Evolutionary conservation across 176 grass and related monocot genomes (phyloP), one percentile per base, ranked within the genome.

Genomic region (Oryza punctata): DNA sequence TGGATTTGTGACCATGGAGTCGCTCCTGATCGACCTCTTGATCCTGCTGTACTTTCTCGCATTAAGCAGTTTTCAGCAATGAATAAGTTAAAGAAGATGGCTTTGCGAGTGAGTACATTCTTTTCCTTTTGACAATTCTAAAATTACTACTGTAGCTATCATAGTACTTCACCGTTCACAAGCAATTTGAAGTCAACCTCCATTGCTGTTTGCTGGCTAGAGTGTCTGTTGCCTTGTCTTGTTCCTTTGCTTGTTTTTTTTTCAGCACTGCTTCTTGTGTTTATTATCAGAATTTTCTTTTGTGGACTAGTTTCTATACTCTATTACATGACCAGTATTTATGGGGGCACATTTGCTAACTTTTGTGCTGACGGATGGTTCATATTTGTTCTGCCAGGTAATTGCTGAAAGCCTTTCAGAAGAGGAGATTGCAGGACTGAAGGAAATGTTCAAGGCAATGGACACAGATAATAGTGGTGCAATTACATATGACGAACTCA

Each of bases 31-130:
- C 87, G 78, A 26, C 85, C 89, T 67, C 84, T 95, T 67, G 93
- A 95, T 86, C 89, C 90, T 47, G 90, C 90, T 77, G 88, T 95
- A 23, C 87, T 95, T 40, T 92, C 93, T 80, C 87, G 93, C 59
- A 86, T 95, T 69, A 95, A 92, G 54, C 88, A 95, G 75, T 95
- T 92, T 76, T 92, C 90, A 19, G 93, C 93, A 33, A 95, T 90
- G 90, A 95, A 95, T 82, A 95, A 95, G 75, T 76, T 95, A 44
- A 95, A 95, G 85, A 95, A 92, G 80, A 92, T 95, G 90, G 93
- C 93, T 86, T 88, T 95, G 66, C 78, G 85, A 82, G 93, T 95
- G 46, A 84, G 75, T 83, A 11, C 45, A 54, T 67, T 73, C 0
- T 23, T 73, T 80, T 73, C 46, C 3, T 77, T 86, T 60, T 18